A percentile compares a stretch with the other conserved stretches of the same genome.
phyloP scores from a whole-genome alignment of 805 yeast genomes.

The Pichia manshurica region DNA sequence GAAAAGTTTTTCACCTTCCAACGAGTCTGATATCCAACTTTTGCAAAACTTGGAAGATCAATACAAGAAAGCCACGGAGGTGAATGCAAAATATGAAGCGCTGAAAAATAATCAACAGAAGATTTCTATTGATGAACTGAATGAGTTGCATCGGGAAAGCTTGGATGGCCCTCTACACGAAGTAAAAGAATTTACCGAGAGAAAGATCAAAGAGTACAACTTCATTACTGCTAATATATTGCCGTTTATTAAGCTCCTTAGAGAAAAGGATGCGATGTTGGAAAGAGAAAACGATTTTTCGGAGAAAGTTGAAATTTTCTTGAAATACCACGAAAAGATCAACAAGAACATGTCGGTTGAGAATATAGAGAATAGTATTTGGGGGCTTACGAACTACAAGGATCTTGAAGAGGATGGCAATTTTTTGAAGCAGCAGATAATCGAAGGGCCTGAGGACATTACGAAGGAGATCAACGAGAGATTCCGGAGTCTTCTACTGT shows the following conservation, averaged over 20 bases:
- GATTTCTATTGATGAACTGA: neutral
- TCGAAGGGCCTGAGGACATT: conserved; percentile 2
- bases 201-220: conserved; percentile 3
- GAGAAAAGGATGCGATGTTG: neutral
- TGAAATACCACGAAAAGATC: conserved; percentile 5
- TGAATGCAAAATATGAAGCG: conserved; percentile 7
- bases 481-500: neutral
- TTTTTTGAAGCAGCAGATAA: conserved; percentile 4
- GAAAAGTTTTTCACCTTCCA: conserved; percentile 12
- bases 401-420: conserved; percentile 1
- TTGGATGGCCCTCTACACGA: conserved; percentile 3
- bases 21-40: conserved; percentile 15
- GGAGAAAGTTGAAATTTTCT: neutral
- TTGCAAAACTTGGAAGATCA: conserved; percentile 10
- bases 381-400: neutral
- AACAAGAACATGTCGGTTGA: neutral
- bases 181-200: neutral
- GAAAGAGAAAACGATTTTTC: neutral
- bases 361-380: neutral
- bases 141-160: neutral
- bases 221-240: neutral
- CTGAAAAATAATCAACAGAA: neutral
- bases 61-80: conserved; percentile 1
- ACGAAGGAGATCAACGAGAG: conserved; percentile 8
- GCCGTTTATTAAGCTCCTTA: neutral